These are phyloP conservation scores for Dendrobium officinale DNA, from an alignment of 106 monocot genomes.

Conservation along the genomic window DNA sequence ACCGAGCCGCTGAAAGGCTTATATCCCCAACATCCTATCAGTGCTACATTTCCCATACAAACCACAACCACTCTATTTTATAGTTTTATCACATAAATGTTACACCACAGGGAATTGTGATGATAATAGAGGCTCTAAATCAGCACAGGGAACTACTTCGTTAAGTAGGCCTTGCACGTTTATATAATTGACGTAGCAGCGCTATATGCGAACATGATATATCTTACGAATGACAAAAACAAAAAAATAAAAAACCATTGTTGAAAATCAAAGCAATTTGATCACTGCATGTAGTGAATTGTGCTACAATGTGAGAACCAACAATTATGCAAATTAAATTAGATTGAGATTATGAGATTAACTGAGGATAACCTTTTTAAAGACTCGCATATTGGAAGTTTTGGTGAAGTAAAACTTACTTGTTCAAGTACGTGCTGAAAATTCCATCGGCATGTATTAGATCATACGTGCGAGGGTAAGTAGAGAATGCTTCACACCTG, in stretches of 20 bases:
- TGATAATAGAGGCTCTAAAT: too few relatives aligned
- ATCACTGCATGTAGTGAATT: background rate
- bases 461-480: slow-evolving; percentile 93
- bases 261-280: slow-evolving; percentile 1
- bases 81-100: too few relatives aligned
- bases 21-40: too few relatives aligned
- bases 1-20: too few relatives aligned
- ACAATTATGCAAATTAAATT: background rate
- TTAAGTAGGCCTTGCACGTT: background rate
- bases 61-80: too few relatives aligned
- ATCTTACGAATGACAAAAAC: background rate
- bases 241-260: background rate
- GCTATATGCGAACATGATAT: background rate
- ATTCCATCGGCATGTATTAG: slow-evolving; percentile 73
- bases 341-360: background rate
- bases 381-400: background rate
- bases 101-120: too few relatives aligned
- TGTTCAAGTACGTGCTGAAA: slow-evolving; percentile 67
- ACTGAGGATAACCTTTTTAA: background rate
- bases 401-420: slow-evolving; percentile 29
- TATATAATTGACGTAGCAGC: background rate
- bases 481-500: slow-evolving; percentile 96
- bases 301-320: background rate
- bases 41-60: too few relatives aligned
- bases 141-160: background rate